phyloP scores from a whole-genome alignment of 2,329 filamentous ascomycete species.

The Juglanconis oblonga region DNA sequence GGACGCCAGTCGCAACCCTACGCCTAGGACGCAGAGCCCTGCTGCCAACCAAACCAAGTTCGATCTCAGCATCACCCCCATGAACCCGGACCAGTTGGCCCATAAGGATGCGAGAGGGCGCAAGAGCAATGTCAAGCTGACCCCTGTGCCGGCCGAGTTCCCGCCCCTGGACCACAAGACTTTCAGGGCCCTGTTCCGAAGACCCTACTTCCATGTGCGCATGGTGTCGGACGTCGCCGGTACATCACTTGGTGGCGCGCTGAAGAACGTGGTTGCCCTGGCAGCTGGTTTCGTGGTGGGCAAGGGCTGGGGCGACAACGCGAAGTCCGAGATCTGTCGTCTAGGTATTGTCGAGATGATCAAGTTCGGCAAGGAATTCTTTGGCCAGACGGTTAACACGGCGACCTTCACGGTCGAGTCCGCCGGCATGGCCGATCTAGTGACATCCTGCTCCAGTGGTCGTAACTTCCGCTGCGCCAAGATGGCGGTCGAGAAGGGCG shows the following conservation, averaged over 20 bases:
- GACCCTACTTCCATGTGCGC: conserved; percentile 95
- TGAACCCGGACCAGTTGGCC: conserved; percentile 41
- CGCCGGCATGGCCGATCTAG: conserved; percentile 90
- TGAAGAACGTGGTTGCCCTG: conserved; percentile 96
- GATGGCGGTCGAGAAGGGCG: conserved; percentile 75
- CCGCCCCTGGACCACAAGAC: conserved; percentile 81
- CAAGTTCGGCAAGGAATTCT: conserved; percentile 91
- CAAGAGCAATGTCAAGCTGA: conserved; percentile 66
- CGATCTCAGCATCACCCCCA: conserved; percentile 46
- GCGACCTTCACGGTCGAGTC: conserved; percentile 96
- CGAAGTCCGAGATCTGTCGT: conserved; percentile 97
- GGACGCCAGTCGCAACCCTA: conserved; percentile 73
- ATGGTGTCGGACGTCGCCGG: conserved; percentile 95
- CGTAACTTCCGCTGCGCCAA: conserved; percentile 94
- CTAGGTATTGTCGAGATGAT: conserved; percentile 96
- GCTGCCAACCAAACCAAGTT: conserved; percentile 40
- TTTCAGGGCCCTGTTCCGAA: conserved; percentile 84
- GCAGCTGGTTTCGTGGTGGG: conserved; percentile 95
- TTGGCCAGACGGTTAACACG: conserved; percentile 74
- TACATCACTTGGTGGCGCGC: conserved; percentile 86
- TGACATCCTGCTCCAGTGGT: conserved; percentile 88
- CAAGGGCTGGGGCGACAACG: conserved; percentile 96
- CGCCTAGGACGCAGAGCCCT: conserved; percentile 48
- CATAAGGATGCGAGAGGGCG: conserved; percentile 70
- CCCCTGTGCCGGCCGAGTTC: conserved; percentile 75